Conservation (phyloP, 2,329 filamentous ascomycete genomes). For the Gaeumannomyces tritici region DNA sequence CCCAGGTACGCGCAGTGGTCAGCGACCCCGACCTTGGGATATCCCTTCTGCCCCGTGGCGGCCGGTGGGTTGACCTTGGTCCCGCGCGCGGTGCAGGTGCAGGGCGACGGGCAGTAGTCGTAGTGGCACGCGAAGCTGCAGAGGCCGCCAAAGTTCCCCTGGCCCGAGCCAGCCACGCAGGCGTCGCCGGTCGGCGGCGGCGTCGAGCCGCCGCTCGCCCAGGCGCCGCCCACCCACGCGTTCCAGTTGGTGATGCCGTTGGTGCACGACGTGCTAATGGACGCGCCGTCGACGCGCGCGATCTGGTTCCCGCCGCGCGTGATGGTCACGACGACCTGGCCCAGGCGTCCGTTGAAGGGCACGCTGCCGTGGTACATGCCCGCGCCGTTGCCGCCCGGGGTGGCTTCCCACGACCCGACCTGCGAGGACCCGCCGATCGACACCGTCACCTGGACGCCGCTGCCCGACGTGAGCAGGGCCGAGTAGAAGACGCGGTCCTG, state of each 20-base stretch:
- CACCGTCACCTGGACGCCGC: neutral
- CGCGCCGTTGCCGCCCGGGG: neutral
- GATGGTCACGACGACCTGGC: neutral
- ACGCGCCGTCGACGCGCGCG: neutral
- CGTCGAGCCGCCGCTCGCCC: neutral
- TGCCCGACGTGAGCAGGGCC: neutral
- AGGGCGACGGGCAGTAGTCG: constrained; percentile 11
- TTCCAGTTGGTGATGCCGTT: constrained; percentile 1
- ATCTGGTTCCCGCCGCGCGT: neutral
- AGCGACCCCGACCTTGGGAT: too few species aligned
- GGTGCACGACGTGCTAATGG: neutral
- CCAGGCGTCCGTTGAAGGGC: constrained; percentile 1
- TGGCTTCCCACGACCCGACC: neutral
- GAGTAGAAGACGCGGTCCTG: constrained; percentile 4
- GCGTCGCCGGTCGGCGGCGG: neutral
- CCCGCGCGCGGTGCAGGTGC: constrained; percentile 10
- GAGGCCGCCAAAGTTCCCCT: constrained; percentile 9
- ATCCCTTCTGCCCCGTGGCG: neutral
- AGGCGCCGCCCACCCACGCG: constrained; percentile 19
- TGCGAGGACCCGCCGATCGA: neutral
- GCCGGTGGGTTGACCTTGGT: constrained; percentile 1
- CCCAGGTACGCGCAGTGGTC: too few species aligned
- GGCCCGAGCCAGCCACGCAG: constrained; percentile 10
- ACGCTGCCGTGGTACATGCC: constrained; percentile 4
- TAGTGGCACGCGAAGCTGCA: constrained; percentile 11